Evolutionary conservation across 441 rosid species (phyloP).

Genomic region (Breynia disticha): DNA sequence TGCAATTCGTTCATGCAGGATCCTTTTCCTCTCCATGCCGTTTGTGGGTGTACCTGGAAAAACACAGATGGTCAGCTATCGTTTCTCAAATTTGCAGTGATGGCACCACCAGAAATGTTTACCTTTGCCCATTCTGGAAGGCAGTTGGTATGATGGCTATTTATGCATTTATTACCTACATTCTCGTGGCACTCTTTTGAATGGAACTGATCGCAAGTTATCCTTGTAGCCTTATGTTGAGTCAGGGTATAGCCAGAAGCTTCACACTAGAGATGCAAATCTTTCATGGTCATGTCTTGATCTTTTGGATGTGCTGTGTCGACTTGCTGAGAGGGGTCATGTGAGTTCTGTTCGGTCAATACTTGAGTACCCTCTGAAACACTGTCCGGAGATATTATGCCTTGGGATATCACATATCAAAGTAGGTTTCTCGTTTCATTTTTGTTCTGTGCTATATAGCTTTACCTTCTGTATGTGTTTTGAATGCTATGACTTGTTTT

Average conservation of each 20-base stretch:
- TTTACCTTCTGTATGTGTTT: background rate
- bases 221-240: slow-evolving; percentile 58
- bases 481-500: slow-evolving; percentile 14
- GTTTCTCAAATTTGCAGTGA: slow-evolving; percentile 69
- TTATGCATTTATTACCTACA: slow-evolving; percentile 10
- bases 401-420: slow-evolving; percentile 77
- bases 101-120: slow-evolving; percentile 80
- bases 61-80: slow-evolving; percentile 86
- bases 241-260: slow-evolving; percentile 55
- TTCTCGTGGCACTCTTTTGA: slow-evolving; percentile 4
- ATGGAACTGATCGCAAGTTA: slow-evolving; percentile 15
- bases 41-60: slow-evolving; percentile 80
- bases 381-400: slow-evolving; percentile 83
- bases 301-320: slow-evolving; percentile 77
- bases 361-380: slow-evolving; percentile 78
- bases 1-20: slow-evolving; percentile 45
- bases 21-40: slow-evolving; percentile 79
- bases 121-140: slow-evolving; percentile 75
- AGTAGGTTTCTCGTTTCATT: slow-evolving; percentile 29
- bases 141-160: slow-evolving; percentile 59
- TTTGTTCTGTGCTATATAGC: background rate
- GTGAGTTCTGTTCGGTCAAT: slow-evolving; percentile 48
- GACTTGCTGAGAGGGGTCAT: slow-evolving; percentile 87
- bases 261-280: slow-evolving; percentile 64
- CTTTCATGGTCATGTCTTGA: slow-evolving; percentile 93